A percentile compares a stretch with the other conserved stretches of the same genome.
Conservation (phyloP, 139 green algal species). For the Closterium sp. region DNA sequence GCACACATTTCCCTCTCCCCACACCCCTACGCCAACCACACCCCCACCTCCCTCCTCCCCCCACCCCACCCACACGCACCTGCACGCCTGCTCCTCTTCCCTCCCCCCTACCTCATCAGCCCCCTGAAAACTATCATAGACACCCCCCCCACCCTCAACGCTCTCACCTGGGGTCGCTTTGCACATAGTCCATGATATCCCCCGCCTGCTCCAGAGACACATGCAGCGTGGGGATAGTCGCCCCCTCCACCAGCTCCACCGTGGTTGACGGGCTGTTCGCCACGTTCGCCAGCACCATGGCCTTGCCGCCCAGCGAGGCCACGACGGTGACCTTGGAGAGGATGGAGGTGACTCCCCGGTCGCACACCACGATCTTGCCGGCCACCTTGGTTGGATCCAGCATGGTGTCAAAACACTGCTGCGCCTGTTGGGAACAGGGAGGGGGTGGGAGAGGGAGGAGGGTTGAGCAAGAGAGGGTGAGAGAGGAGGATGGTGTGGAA, state of each 20-base stretch:
- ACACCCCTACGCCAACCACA: no score
- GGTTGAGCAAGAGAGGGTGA: background rate
- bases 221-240: background rate
- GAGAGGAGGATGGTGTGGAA: no score
- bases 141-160: no score
- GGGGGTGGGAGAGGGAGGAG: no score
- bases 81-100: no score
- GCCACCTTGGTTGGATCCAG: constrained; percentile 16
- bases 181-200: background rate
- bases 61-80: no score
- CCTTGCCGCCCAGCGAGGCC: background rate
- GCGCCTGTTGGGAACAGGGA: background rate
- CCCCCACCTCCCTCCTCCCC: no score
- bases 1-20: no score
- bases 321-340: constrained; percentile 12
- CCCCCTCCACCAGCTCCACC: background rate
- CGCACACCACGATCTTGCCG: constrained; percentile 23
- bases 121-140: no score
- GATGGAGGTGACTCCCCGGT: background rate
- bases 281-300: constrained; percentile 11
- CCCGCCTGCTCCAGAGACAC: background rate
- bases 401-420: background rate
- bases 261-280: background rate
- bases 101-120: no score
- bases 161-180: background rate